phyloP scores from a whole-genome alignment of 768 basidiomycete genomes.

The Heimioporus sp. region DNA sequence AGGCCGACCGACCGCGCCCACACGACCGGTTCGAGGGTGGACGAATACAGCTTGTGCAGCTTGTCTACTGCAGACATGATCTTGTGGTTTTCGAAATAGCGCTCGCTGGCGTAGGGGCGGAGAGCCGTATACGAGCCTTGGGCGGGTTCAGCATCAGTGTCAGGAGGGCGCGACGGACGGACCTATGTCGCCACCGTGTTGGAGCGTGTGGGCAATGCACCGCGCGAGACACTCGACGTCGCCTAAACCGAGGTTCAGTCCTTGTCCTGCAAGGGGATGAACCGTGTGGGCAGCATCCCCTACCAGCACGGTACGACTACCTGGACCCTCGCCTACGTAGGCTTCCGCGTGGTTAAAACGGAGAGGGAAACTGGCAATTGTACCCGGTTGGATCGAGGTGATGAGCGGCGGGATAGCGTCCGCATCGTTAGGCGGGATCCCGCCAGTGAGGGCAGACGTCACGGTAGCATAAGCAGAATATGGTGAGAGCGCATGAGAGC shows the following conservation, averaged over 20 bases:
- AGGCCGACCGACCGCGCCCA: constrained; percentile 87
- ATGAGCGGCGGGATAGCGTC: constrained; percentile 75
- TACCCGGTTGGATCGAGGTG: constrained; percentile 62
- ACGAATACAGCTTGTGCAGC: constrained; percentile 82
- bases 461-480: constrained; percentile 63
- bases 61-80: constrained; percentile 86
- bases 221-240: constrained; percentile 76
- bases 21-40: constrained; percentile 65
- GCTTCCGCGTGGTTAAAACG: constrained; percentile 82
- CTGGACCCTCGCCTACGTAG: constrained; percentile 74
- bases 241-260: constrained; percentile 86
- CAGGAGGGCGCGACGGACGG: constrained; percentile 18
- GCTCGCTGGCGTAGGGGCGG: constrained; percentile 70
- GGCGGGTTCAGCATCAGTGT: not conserved
- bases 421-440: constrained; percentile 59
- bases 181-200: constrained; percentile 83
- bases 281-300: constrained; percentile 97
- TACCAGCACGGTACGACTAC: constrained; percentile 77
- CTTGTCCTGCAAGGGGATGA: constrained; percentile 96
- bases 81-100: constrained; percentile 86
- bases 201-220: constrained; percentile 58
- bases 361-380: constrained; percentile 88
- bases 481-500: constrained; percentile 60
- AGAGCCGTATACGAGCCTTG: constrained; percentile 76
- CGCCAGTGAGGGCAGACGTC: constrained; percentile 33